Base-by-base conservation (phyloP, 129 eudicot genomes). In the Kitagawia praeruptora region DNA sequence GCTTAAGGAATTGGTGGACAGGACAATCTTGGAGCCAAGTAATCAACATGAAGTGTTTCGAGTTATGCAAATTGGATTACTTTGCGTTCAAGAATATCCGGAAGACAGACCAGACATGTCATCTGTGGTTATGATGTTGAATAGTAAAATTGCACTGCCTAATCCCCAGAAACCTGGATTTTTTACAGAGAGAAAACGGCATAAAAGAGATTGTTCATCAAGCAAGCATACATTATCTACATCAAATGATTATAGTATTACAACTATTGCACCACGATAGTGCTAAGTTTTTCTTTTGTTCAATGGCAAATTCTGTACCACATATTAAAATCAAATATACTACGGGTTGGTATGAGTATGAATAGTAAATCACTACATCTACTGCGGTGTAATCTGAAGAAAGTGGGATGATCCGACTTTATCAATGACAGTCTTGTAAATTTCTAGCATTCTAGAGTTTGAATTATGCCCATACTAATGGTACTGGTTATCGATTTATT, bases 21-120 rank as follows among this genome's bases (percentile, higher is more conserved):
- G 63, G 61, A 9, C 16, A 8, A 75, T 75, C 3, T 45, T 13
- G 9, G 83, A 78, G 31, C 69, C 83, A 7, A 63, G 70, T 31
- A 39, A 75, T 61, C 23, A 72, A 13, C 21, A 12, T 4, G 85
- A 85, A 82, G 85, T 71, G 23, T 6, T 82, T 46, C 80, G 85
- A 85, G 80, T 80, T 18, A 85, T 85, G 11, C 63, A 70, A 40
- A 78, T 82, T 18, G 88, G 82, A 9, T 79, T 85, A 58, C 64
- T 85, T 28, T 85, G 88, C 41, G 84, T 77, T 45, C 86, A 85
- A 80, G 79, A 82, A 80, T 75, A 31, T 76, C 79, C 86, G 28
- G 58, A 78, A 54, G 82, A 83, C 79, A 78, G 82, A 70, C 85
- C 85, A 40, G 39, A 19, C 23, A 78, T 83, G 82, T 73, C 79